Evolutionary conservation across 129 eudicot species (phyloP), one percentile per base, ranked within the genome.

Genomic region (Cynara cardunculus): DNA sequence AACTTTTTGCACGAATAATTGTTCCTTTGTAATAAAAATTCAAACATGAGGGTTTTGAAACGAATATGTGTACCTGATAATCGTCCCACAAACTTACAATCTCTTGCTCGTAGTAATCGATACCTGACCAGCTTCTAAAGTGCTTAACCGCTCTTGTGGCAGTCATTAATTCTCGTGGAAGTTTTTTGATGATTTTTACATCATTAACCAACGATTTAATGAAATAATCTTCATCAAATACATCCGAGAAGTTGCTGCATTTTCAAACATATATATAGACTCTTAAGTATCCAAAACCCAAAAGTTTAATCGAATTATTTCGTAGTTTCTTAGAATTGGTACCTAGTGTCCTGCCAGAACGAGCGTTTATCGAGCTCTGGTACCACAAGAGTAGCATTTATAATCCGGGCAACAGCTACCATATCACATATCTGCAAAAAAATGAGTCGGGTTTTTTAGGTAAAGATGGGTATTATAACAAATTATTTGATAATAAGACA

Each of bases 351-450:
- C 78, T 89, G 95, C 98, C 98, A 93, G 86, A 93, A 89, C 1
- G 97, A 93, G 80, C 97, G 97, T 84, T 93, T 93, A 84, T 93
- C 98, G 69, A 93, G 94, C 77, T 93, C 97, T 37, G 98, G 98
- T 64, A 89, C 90, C 71, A 93, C 98, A 21, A 93, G 98, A 27
- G 97, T 93, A 53, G 98, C 98, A 87, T 93, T 93, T 82, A 93
- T 85, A 69, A 91, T 86, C 31, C 90, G 94, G 21, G 98, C 98
- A 83, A 93, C 97, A 16, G 98, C 98, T 80, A 93, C 97, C 98
- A 93, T 93, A 82, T 93, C 98, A 78, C 98, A 91, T 71, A 93
- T 93, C 98, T 93, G 90, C 78, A 69, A 78, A 44, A 67, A 67
- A 25, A 80, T 24, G 44, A 44, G 49, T 27, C 14, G 26, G 8